Base-by-base conservation (phyloP, 257 asterid genomes). In the Sherardia arvensis region DNA sequence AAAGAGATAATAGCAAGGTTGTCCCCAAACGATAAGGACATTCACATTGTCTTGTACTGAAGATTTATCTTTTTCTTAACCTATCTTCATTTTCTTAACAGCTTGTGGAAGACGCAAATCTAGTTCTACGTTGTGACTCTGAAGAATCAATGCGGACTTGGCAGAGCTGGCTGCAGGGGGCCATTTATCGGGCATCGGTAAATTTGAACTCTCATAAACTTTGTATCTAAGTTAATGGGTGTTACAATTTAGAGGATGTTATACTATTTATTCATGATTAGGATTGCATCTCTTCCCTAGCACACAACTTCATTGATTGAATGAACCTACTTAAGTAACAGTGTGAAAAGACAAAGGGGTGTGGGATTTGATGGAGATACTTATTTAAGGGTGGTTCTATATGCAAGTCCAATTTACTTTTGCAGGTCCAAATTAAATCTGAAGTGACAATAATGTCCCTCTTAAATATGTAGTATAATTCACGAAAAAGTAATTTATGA, bases 111-210 rank as follows among this genome's bases (percentile, higher is more conserved):
- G 95, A 91, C 79, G 72, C 95, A 67, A 85, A 74, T 78, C 68
- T 88, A 40, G 81, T 91, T 72, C 81, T 91, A 74, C 95, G 84
- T 33, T 88, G 80, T 21, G 86, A 88, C 65, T 74, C 98, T 62
- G 96, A 88, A 69, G 74, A 73, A 66, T 82, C 87, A 68, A 73
- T 82, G 79, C 85, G 67, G 76, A 77, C 82, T 38, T 91, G 98
- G 98, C 95, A 83, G 82, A 81, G 86, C 66, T 75, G 78, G 77
- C 82, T 92, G 69, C 97, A 84, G 76, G 92, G 88, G 67, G 94
- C 95, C 66, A 87, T 92, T 67, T 92, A 92, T 77, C 85, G 90
- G 68, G 91, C 96, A 67, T 89, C 97, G 85, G 99, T 92, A 85
- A 34, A 72, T 65, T 53, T 21, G 55, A 59, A 29, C 61, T 30